Conservation (phyloP, 495 filamentous ascomycete species). For the Aspergillus sclerotiicarbonarius region DNA sequence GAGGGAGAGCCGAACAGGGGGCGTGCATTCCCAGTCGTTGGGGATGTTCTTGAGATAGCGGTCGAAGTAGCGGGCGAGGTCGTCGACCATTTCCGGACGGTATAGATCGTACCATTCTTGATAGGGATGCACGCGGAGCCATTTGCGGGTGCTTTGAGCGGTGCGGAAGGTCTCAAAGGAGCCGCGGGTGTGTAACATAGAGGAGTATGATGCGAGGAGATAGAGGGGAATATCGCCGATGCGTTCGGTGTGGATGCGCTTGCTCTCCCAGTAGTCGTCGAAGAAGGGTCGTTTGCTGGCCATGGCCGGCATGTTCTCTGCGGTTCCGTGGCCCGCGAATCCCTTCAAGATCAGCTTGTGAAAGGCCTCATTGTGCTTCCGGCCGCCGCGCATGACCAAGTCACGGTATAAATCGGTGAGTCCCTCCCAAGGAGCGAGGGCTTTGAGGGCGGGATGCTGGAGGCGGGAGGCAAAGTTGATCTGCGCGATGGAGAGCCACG, state of each 20-base stretch:
- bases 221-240: constrained; percentile 26
- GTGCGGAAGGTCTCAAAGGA: constrained; percentile 16
- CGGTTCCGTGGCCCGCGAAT: constrained; percentile 5
- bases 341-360: constrained; percentile 4
- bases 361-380: constrained; percentile 6
- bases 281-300: constrained; percentile 8
- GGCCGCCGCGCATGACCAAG: constrained; percentile 15
- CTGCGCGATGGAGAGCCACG: constrained; percentile 34
- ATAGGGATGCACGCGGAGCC: constrained; percentile 28
- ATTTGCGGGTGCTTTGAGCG: constrained; percentile 20
- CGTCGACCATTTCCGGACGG: constrained; percentile 15
- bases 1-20: constrained; percentile 21
- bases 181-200: constrained; percentile 17
- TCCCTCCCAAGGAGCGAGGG: constrained; percentile 43
- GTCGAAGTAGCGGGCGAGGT: constrained; percentile 33
- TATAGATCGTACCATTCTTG: constrained; percentile 41
- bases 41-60: constrained; percentile 29
- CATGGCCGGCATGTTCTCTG: constrained; percentile 20
- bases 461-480: constrained; percentile 31
- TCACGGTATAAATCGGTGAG: constrained; percentile 35
- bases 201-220: constrained; percentile 24
- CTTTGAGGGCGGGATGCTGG: constrained; percentile 33
- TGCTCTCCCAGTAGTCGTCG: constrained; percentile 24
- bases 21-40: constrained; percentile 37
- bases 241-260: constrained; percentile 13